Evolutionary conservation across 2,329 filamentous ascomycete species (phyloP).

Genomic region (Aspergillus uvarum): DNA sequence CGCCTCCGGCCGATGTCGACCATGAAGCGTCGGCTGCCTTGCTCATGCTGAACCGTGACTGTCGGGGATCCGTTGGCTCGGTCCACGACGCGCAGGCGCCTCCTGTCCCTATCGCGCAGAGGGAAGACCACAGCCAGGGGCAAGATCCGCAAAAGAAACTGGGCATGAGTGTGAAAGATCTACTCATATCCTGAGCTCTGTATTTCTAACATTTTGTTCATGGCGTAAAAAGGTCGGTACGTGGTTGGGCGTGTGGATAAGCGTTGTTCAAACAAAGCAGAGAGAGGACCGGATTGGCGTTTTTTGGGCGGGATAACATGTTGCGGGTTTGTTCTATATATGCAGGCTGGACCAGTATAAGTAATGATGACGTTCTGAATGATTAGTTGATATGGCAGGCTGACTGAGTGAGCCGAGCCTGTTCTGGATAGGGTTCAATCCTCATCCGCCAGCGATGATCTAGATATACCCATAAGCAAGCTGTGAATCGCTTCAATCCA

Average conservation of each 20-base stretch:
- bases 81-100: slow-evolving; percentile 25
- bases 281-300: not conserved
- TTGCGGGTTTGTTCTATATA: not conserved
- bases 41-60: slow-evolving; percentile 82
- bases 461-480: too few relatives aligned
- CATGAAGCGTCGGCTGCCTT: slow-evolving; percentile 83
- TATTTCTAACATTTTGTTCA: not conserved
- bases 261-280: not conserved
- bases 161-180: slow-evolving; percentile 57
- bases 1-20: slow-evolving; percentile 57
- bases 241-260: not conserved
- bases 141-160: slow-evolving; percentile 36
- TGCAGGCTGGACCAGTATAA: not conserved
- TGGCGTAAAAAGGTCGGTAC: not conserved
- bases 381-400: too few relatives aligned
- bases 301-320: not conserved
- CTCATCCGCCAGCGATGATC: too few relatives aligned
- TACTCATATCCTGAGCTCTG: slow-evolving; percentile 49
- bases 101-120: slow-evolving; percentile 5
- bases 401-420: too few relatives aligned
- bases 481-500: too few relatives aligned
- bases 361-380: not conserved
- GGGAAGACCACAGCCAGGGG: slow-evolving; percentile 4
- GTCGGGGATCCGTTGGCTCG: slow-evolving; percentile 53
- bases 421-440: too few relatives aligned